Conservation (phyloP, 768 basidiomycete genomes). For the Boletus reticulatus region DNA sequence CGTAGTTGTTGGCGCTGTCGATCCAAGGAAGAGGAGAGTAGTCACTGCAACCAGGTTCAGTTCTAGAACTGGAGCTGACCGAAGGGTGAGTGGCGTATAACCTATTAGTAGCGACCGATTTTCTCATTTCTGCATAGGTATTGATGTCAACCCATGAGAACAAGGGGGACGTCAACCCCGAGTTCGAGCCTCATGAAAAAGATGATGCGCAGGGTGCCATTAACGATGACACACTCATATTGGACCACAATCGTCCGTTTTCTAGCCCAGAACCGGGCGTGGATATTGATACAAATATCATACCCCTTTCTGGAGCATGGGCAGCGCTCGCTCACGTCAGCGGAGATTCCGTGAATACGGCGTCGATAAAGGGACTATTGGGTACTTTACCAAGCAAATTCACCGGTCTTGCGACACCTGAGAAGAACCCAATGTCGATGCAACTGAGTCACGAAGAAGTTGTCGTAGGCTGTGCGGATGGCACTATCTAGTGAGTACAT, state of each 20-base stretch:
- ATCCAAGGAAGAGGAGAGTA: slow-evolving; percentile 78
- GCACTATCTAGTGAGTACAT: slow-evolving; percentile 78
- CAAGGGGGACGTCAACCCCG: slow-evolving; percentile 33
- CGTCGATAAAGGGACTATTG: slow-evolving; percentile 51
- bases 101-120: not conserved
- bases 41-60: slow-evolving; percentile 89
- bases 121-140: slow-evolving; percentile 44
- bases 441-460: slow-evolving; percentile 89
- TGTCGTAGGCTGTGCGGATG: slow-evolving; percentile 88
- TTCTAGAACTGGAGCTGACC: slow-evolving; percentile 75
- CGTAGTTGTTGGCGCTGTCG: slow-evolving; percentile 86
- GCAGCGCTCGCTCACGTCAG: slow-evolving; percentile 52
- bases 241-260: slow-evolving; percentile 12
- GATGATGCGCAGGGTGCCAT: slow-evolving; percentile 6
- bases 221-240: not conserved
- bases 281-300: slow-evolving; percentile 63
- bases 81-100: slow-evolving; percentile 54
- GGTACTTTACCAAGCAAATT: slow-evolving; percentile 69
- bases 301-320: slow-evolving; percentile 76
- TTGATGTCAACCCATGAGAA: slow-evolving; percentile 82
- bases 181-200: slow-evolving; percentile 24
- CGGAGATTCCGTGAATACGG: slow-evolving; percentile 29
- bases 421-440: slow-evolving; percentile 95
- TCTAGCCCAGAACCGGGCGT: slow-evolving; percentile 39
- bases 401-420: slow-evolving; percentile 76